A percentile compares a stretch with the other conserved stretches of the same genome.
Evolutionary conservation across 768 basidiomycete species (phyloP).

Genomic region (Rhizopogon sp.): DNA sequence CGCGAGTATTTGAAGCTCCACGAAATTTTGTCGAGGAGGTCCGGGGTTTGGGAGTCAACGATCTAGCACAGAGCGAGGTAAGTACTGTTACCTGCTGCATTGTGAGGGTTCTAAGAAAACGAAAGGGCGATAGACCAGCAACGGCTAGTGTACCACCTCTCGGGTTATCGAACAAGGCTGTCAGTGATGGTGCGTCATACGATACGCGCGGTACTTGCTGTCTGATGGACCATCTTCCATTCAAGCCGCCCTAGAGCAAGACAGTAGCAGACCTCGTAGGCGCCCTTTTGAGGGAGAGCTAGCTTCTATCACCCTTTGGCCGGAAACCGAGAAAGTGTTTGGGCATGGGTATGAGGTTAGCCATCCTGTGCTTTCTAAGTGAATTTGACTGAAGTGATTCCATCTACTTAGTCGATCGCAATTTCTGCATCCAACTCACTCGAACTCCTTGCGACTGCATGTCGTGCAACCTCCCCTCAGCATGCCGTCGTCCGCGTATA

Average conservation of each 20-base stretch:
- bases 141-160: conserved; percentile 91
- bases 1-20: conserved; percentile 90
- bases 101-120: conserved; percentile 2
- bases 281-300: conserved; percentile 91
- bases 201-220: neutral
- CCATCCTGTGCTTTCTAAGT: neutral
- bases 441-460: conserved; percentile 78
- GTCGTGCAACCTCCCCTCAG: conserved; percentile 81
- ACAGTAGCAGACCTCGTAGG: conserved; percentile 17
- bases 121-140: conserved; percentile 57
- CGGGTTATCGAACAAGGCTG: conserved; percentile 90
- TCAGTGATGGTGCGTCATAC: conserved; percentile 52
- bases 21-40: conserved; percentile 66
- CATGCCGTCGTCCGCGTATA: conserved; percentile 89
- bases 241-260: conserved; percentile 14
- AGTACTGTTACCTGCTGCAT: neutral
- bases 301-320: conserved; percentile 87
- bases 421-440: conserved; percentile 70
- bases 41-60: conserved; percentile 44
- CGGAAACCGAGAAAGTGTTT: conserved; percentile 94
- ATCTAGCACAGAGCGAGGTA: conserved; percentile 49
- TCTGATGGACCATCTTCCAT: conserved; percentile 1
- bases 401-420: conserved; percentile 60
- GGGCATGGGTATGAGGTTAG: conserved; percentile 95
- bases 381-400: neutral